Percentiles rank a stretch among this genome's conserved stretches.
Evolutionary conservation across 2,329 filamentous ascomycete species (phyloP).

Genomic region (Fusarium incarnatum): DNA sequence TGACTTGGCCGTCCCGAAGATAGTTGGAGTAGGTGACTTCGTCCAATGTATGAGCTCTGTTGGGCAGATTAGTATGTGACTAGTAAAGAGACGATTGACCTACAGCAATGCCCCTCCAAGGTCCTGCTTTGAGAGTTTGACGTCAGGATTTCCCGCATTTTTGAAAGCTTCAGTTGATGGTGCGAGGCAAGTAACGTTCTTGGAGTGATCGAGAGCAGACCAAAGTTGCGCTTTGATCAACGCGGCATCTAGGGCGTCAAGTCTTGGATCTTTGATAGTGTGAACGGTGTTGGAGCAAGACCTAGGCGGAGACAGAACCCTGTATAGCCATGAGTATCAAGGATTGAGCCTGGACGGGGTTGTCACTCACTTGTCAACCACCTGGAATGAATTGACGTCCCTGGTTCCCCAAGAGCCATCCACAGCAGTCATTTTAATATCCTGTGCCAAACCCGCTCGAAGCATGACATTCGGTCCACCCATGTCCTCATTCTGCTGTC

Average conservation of each 20-base stretch:
- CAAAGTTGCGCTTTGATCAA: not conserved
- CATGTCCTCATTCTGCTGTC: not conserved
- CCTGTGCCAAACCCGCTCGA: slow-evolving; percentile 32
- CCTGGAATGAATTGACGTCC: slow-evolving; percentile 32
- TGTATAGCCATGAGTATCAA: not conserved
- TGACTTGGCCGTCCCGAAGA: not conserved
- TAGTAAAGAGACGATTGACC: too few species aligned
- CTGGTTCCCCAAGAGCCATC: slow-evolving; percentile 39
- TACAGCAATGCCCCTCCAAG: not conserved
- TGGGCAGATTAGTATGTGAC: not conserved
- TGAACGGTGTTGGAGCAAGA: slow-evolving; percentile 12
- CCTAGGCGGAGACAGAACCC: slow-evolving; percentile 29
- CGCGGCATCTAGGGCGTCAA: not conserved
- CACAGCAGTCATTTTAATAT: slow-evolving; percentile 37
- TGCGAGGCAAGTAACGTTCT: not conserved
- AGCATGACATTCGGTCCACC: slow-evolving; percentile 17
- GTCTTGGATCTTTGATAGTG: not conserved
- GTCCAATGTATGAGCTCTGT: not conserved
- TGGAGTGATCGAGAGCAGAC: not conserved
- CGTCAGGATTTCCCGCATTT: not conserved
- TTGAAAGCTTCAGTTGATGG: not conserved
- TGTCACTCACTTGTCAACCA: slow-evolving; percentile 23
- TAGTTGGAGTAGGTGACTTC: not conserved
- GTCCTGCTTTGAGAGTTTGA: not conserved
- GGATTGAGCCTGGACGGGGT: accelerated